Evolutionary conservation across 2,329 filamentous ascomycete species (phyloP), one percentile per base, ranked within the genome.

Genomic region (Neofusicoccum laricinum): DNA sequence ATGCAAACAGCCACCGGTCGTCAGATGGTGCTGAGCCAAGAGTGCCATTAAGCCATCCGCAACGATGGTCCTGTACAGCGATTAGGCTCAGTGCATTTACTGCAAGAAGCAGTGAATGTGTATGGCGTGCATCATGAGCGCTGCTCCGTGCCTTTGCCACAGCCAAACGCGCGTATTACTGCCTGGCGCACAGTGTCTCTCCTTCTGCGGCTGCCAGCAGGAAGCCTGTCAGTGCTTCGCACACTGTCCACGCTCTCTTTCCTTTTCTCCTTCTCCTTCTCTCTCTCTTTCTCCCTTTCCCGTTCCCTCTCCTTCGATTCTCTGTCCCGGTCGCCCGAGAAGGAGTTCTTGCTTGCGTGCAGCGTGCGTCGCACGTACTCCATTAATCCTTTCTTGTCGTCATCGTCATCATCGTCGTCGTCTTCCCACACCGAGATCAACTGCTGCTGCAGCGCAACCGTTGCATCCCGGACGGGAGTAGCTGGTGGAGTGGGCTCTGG

Each of bases 81-180:
- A 59, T 45, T 59, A 59, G 40, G 40, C 40, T 46, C 30, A 36
- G 4, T 19, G 2, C n/a, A 36, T 5, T 2, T 32, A 38, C 30
- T 51, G 49, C 2, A 51, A 36, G 8, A 36, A 6, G 49, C 15
- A 51, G 10, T 45, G 7, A 17, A 19, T 6, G 15, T 48, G 15
- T 30, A 5, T 15, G 21, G 15, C 2, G 41, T 61, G 17, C 17
- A 61, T 51, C 34, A 50, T 62, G 59, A 17, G 4, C 19, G 58
- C 46, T 50, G 46, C 15, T 62, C 59, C 21, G 30, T 32, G 34
- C 34, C 48, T 25, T 55, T 38, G 14, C 48, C 48, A 17, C 61
- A 63, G n/a, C 61, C 38, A 34, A 63, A 55, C 15, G 55, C 61
- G 14, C 61, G 61, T n/a, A 63, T 51, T 11, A 63, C 46, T n/a